A percentile compares a stretch with the other conserved stretches of the same genome.
These are phyloP conservation scores for Pseudogymnoascus destructans DNA, from an alignment of 2,329 filamentous ascomycete species.

Conservation along the genomic window DNA sequence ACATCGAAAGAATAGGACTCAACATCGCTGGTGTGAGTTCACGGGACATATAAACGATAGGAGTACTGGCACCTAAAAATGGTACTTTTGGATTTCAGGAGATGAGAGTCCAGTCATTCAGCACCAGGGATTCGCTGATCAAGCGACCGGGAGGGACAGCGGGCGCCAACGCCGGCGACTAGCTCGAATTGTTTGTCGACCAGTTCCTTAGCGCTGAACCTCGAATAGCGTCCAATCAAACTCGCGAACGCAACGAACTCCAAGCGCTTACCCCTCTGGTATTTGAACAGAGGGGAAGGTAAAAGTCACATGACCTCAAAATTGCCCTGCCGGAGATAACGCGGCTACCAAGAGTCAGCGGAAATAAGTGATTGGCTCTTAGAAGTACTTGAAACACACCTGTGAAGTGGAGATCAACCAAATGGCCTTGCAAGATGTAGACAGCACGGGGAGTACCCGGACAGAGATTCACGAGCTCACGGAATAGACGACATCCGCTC, in stretches of 20 bases:
- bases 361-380: neutral
- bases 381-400: no score
- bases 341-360: no score
- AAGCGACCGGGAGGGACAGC: conserved; percentile 4
- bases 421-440: no score
- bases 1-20: neutral
- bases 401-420: no score
- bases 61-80: neutral
- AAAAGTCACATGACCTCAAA: no score
- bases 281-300: no score
- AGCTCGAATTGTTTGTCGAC: neutral
- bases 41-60: neutral
- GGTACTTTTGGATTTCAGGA: neutral
- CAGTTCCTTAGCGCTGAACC: neutral
- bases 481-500: neutral
- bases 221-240: neutral
- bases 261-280: no score
- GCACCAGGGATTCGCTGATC: neutral
- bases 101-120: neutral
- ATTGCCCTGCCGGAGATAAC: no score
- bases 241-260: no score
- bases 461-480: no score
- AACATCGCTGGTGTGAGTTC: neutral
- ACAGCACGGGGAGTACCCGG: no score
- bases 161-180: neutral